These are phyloP conservation scores for Crithidia acanthocephali DNA, from an alignment of 208 protist species.

Conservation along the genomic window DNA sequence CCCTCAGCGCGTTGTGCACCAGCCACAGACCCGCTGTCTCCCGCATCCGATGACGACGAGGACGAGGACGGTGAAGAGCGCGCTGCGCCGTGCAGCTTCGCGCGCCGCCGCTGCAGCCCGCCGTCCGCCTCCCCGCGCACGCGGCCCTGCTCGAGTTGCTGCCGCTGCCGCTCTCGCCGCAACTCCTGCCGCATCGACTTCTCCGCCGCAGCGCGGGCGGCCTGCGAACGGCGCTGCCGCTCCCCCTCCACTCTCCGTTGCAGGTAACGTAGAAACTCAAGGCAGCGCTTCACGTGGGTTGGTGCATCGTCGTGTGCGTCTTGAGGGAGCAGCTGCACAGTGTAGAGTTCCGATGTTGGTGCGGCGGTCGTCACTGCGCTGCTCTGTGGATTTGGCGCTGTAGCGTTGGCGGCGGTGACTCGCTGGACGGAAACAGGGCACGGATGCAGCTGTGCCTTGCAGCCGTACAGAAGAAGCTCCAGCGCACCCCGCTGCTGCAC, in stretches of 20 bases:
- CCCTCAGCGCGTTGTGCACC: neutral
- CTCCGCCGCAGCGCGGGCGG: conserved; percentile 36
- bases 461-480: conserved; percentile 59
- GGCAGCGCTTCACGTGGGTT: conserved; percentile 5
- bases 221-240: conserved; percentile 10
- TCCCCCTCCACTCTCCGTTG: conserved; percentile 15
- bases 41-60: neutral
- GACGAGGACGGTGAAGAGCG: conserved; percentile 8
- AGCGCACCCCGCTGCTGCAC: conserved; percentile 67
- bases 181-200: conserved; percentile 41
- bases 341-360: conserved; percentile 8
- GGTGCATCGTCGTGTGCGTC: neutral
- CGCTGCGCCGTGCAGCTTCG: neutral
- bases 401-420: neutral
- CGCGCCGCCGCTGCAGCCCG: conserved; percentile 1
- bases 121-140: conserved; percentile 10
- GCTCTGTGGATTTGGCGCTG: too few relatives aligned
- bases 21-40: neutral
- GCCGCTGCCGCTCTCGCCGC: conserved; percentile 31
- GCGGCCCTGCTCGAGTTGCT: conserved; percentile 16
- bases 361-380: neutral
- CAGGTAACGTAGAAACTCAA: conserved; percentile 21
- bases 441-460: conserved; percentile 30
- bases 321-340: conserved; percentile 16
- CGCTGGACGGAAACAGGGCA: neutral